These are phyloP conservation scores for Farysia itapuensis DNA, from an alignment of 1,284 basidiomycete genomes.

Conservation along the genomic window DNA sequence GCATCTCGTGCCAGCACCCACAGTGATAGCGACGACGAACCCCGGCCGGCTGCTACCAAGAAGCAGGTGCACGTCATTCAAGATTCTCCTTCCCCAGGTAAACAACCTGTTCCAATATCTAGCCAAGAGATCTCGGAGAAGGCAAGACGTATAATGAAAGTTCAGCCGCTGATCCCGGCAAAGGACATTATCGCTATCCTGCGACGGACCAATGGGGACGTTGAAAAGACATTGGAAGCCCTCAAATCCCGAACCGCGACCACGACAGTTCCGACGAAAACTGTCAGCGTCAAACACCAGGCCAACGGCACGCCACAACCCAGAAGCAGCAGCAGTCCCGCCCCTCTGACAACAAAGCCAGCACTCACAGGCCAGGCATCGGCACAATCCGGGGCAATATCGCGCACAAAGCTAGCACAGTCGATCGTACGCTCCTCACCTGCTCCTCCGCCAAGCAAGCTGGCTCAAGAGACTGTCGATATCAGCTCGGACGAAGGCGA, in stretches of 20 bases:
- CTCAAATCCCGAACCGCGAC: constrained; percentile 5
- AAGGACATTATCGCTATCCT: constrained; percentile 16
- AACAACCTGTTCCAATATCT: constrained; percentile 3
- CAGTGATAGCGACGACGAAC: constrained; percentile 2
- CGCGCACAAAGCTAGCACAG: background rate
- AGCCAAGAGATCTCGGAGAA: constrained; percentile 16
- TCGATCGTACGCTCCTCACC: background rate
- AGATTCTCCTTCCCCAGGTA: constrained; percentile 1
- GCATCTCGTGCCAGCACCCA: constrained; percentile 8
- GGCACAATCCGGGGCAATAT: constrained; percentile 10
- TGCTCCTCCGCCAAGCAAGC: constrained; percentile 4
- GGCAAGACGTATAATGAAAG: constrained; percentile 11
- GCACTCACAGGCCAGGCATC: background rate
- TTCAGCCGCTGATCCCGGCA: constrained; percentile 7
- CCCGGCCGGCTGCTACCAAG: no score
- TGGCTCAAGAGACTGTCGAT: constrained; percentile 4
- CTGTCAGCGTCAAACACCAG: constrained; percentile 13
- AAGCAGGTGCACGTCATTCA: no score
- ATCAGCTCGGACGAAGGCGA: constrained; percentile 48
- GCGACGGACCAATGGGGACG: constrained; percentile 18
- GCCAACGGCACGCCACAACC: background rate
- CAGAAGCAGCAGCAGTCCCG: background rate
- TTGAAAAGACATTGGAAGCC: constrained; percentile 5
- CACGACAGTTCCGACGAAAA: constrained; percentile 19
- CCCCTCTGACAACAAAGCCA: background rate